phyloP scores from a whole-genome alignment of 441 rosid genomes.

The Hura crepitans region DNA sequence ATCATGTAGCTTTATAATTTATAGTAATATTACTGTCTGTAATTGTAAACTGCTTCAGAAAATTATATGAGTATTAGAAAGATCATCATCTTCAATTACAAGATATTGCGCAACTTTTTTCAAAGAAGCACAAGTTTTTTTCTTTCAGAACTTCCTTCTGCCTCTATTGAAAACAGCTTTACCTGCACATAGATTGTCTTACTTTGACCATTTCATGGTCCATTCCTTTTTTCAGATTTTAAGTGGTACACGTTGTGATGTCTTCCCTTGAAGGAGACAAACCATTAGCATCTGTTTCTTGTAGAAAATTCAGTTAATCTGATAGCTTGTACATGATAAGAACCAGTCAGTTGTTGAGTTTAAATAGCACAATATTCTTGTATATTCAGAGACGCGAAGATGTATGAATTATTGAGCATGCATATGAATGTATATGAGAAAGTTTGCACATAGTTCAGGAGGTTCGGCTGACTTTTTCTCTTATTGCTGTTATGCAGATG shows the following conservation, averaged over 20 bases:
- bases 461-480: constrained; percentile 14
- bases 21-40: neutral
- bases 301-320: neutral
- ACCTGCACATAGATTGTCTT: neutral
- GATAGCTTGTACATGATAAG: neutral
- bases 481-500: constrained; percentile 42
- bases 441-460: neutral
- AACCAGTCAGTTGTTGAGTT: neutral
- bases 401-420: neutral
- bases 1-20: neutral
- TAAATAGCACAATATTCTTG: neutral
- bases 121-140: neutral
- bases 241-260: neutral
- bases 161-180: neutral
- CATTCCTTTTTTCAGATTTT: neutral
- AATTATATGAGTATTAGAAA: neutral
- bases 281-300: neutral
- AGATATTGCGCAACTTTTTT: neutral
- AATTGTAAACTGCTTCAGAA: neutral
- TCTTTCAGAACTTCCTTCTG: neutral
- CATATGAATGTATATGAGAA: neutral
- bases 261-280: neutral
- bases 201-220: neutral
- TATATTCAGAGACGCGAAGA: neutral
- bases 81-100: neutral